phyloP scores from a whole-genome alignment of 148 eudicot genomes.

The Agrostemma githago region DNA sequence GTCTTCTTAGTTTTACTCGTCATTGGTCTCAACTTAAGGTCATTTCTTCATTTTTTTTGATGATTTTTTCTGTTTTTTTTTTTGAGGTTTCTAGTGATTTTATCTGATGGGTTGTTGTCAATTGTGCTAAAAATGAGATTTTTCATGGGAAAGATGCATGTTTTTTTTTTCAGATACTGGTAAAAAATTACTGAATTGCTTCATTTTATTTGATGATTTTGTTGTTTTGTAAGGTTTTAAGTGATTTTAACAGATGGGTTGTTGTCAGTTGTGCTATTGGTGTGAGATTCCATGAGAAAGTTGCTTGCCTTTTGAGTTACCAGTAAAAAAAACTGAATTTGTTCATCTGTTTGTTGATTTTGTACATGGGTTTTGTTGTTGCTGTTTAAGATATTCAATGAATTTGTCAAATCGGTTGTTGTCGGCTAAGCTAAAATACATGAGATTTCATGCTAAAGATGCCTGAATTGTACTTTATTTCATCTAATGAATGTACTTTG shows the following conservation, averaged over 20 bases:
- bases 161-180: too few relatives aligned
- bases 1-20: conserved; percentile 19
- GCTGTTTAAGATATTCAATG: background rate
- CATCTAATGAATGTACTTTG: background rate
- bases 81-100: background rate
- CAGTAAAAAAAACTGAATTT: background rate
- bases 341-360: too few relatives aligned
- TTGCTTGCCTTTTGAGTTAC: background rate
- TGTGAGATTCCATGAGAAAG: background rate
- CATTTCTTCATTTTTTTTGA: background rate
- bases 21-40: conserved; percentile 67
- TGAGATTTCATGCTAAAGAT: too few relatives aligned
- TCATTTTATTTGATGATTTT: background rate
- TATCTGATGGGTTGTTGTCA: background rate
- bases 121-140: background rate
- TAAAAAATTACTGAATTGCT: too few relatives aligned
- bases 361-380: background rate
- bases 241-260: background rate
- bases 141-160: too few relatives aligned
- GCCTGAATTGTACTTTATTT: too few relatives aligned
- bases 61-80: background rate
- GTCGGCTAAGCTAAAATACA: too few relatives aligned
- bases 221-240: background rate
- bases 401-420: background rate
- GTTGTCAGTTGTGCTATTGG: background rate